Percentiles rank a stretch among this genome's conserved stretches.
phyloP scores from a whole-genome alignment of 2,329 filamentous ascomycete genomes.

The Phyllosticta citriasiana region DNA sequence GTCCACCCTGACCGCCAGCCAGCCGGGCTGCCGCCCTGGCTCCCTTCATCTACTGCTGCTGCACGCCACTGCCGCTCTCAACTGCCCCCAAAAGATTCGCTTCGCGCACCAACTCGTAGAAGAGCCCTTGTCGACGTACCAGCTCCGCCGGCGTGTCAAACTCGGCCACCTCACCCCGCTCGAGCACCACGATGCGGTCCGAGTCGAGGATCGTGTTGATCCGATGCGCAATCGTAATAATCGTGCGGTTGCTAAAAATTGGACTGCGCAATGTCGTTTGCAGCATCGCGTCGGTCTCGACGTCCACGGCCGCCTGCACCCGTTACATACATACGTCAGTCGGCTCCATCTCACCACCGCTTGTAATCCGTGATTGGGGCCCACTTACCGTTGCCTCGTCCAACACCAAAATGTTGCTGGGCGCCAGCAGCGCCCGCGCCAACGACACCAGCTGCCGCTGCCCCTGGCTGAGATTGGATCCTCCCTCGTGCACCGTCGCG shows the following conservation, averaged over 20 bases:
- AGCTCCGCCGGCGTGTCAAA: slow-evolving; percentile 80
- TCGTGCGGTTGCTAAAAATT: slow-evolving; percentile 81
- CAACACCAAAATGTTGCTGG: slow-evolving; percentile 91
- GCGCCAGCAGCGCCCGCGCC: slow-evolving; percentile 84
- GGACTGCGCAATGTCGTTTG: slow-evolving; percentile 53
- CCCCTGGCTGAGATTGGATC: slow-evolving; percentile 89
- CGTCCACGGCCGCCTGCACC: slow-evolving; percentile 53
- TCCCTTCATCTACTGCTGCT: slow-evolving; percentile 6
- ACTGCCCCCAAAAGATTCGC: slow-evolving; percentile 57
- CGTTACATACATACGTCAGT: neutral
- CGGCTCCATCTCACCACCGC: neutral
- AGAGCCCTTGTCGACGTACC: slow-evolving; percentile 65
- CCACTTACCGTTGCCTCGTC: slow-evolving; percentile 79
- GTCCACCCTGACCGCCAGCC: slow-evolving; percentile 2
- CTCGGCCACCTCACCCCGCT: slow-evolving; percentile 81
- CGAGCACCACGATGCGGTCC: slow-evolving; percentile 87
- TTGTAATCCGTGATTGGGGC: neutral
- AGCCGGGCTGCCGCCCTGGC: slow-evolving; percentile 4
- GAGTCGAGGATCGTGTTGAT: slow-evolving; percentile 92
- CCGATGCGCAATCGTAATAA: slow-evolving; percentile 95
- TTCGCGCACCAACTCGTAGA: slow-evolving; percentile 86
- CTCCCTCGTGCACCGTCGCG: slow-evolving; percentile 85
- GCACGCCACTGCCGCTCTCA: neutral
- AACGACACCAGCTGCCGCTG: slow-evolving; percentile 91
- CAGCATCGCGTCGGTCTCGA: slow-evolving; percentile 56